These are phyloP conservation scores for Tephrocybe rancida DNA, from an alignment of 768 basidiomycete species.

Conservation along the genomic window DNA sequence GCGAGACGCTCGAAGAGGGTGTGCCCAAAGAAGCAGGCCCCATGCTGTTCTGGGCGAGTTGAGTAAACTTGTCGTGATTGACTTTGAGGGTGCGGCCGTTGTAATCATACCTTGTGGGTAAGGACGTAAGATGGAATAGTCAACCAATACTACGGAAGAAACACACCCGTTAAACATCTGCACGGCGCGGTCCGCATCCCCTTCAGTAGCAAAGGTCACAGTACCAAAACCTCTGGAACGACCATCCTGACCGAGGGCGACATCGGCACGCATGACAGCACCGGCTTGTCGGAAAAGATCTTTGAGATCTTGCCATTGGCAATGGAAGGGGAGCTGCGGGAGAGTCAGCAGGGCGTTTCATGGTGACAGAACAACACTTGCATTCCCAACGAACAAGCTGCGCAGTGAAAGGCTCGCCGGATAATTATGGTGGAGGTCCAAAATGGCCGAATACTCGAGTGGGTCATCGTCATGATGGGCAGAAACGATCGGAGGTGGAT, in stretches of 20 bases:
- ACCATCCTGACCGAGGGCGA: constrained; percentile 85
- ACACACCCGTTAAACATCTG: constrained; percentile 89
- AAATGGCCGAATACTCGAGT: constrained; percentile 21
- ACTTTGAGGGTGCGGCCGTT: constrained; percentile 89
- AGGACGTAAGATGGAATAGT: constrained; percentile 6
- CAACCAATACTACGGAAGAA: constrained; percentile 4
- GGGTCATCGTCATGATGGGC: constrained; percentile 3
- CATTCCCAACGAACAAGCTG: constrained; percentile 88
- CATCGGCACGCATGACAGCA: constrained; percentile 87
- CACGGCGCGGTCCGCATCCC: constrained; percentile 84
- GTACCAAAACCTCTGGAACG: constrained; percentile 93
- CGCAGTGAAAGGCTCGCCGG: constrained; percentile 37
- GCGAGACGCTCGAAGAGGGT: constrained; percentile 6
- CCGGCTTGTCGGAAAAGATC: constrained; percentile 93
- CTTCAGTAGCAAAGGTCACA: constrained; percentile 81
- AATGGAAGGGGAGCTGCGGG: constrained; percentile 83
- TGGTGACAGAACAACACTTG: constrained; percentile 39
- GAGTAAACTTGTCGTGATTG: constrained; percentile 84
- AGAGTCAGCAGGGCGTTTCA: constrained; percentile 14
- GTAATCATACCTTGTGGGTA: constrained; percentile 70
- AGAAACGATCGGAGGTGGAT: constrained; percentile 17
- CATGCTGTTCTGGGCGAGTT: constrained; percentile 13
- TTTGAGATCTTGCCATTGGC: constrained; percentile 98
- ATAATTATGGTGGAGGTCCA: constrained; percentile 29
- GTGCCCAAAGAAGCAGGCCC: neutral